A percentile compares a stretch with the other conserved stretches of the same genome.
phyloP scores from a whole-genome alignment of 2,329 filamentous ascomycete genomes.

The Arthrobotrys iridis region DNA sequence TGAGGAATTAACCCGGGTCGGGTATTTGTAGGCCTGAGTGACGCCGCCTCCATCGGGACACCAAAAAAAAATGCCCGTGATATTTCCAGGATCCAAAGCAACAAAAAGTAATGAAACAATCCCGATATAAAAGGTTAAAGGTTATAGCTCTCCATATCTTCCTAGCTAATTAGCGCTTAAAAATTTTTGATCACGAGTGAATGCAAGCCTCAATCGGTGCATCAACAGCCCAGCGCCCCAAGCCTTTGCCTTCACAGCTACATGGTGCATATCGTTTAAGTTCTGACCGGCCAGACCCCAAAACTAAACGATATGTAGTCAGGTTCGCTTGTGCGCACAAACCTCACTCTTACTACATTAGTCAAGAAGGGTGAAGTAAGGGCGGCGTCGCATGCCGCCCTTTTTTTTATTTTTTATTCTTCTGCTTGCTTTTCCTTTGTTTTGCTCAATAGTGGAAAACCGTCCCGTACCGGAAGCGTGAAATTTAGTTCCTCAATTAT shows the following conservation, averaged over 20 bases:
- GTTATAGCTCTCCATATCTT: too few species aligned
- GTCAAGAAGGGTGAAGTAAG: neutral
- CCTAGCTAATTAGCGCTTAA: neutral
- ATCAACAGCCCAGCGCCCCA: neutral
- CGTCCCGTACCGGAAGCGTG: constrained; percentile 40
- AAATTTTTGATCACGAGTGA: neutral
- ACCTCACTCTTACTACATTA: too few species aligned
- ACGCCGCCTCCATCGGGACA: neutral
- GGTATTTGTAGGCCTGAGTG: neutral
- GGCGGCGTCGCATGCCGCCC: constrained; percentile 7
- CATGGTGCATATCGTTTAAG: too few species aligned
- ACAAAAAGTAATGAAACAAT: too few species aligned
- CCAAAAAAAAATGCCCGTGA: neutral
- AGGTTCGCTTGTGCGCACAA: constrained; percentile 9
- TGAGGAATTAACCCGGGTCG: neutral
- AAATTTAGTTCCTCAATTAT: neutral
- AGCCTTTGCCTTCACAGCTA: neutral
- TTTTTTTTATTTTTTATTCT: neutral
- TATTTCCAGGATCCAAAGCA: too few species aligned
- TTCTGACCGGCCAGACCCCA: neutral
- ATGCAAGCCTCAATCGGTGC: constrained; percentile 17
- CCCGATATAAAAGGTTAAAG: too few species aligned
- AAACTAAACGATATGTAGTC: neutral
- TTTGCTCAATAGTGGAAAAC: neutral
- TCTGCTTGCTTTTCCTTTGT: too few species aligned